phyloP scores from a whole-genome alignment of 495 filamentous ascomycete genomes.

The Lichina pygmaea region DNA sequence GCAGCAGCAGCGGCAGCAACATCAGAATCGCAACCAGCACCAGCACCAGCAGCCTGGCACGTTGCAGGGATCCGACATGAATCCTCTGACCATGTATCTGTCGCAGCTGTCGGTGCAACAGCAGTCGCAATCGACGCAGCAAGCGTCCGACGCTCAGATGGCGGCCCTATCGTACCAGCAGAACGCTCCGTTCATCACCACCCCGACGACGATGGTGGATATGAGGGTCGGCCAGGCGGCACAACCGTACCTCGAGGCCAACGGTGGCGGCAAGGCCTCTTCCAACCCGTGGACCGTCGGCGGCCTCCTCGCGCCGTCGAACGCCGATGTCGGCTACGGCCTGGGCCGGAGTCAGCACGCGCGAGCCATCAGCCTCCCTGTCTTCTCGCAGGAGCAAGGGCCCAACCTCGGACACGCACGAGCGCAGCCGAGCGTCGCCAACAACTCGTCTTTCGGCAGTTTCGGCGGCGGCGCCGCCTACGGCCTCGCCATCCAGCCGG shows the following conservation, averaged over 20 bases:
- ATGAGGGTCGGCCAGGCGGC: not conserved
- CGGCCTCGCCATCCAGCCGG: slow-evolving; percentile 30
- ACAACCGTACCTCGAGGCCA: not conserved
- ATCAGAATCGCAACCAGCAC: no score
- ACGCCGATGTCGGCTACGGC: slow-evolving; percentile 18
- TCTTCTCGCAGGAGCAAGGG: slow-evolving; percentile 30
- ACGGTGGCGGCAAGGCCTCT: slow-evolving; percentile 3
- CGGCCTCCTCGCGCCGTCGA: slow-evolving; percentile 48
- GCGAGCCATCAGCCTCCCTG: slow-evolving; percentile 64
- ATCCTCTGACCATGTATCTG: slow-evolving; percentile 86
- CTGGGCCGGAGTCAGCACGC: slow-evolving; percentile 41
- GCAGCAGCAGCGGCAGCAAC: slow-evolving; percentile 23
- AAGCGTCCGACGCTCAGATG: slow-evolving; percentile 30
- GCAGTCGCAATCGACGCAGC: slow-evolving; percentile 30
- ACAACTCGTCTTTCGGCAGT: slow-evolving; percentile 12
- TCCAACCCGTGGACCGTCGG: slow-evolving; percentile 40
- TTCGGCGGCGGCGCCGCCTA: slow-evolving; percentile 31
- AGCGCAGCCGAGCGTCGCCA: slow-evolving; percentile 5
- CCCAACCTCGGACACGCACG: slow-evolving; percentile 7
- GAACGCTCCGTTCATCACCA: slow-evolving; percentile 19
- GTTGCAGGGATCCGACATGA: slow-evolving; percentile 53
- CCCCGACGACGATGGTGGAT: slow-evolving; percentile 15
- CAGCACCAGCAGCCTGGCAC: slow-evolving; percentile 34
- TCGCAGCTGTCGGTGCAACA: slow-evolving; percentile 63
- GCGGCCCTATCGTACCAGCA: slow-evolving; percentile 16